Conservation (phyloP, 257 asterid species). For the Plectranthus barbatus region DNA sequence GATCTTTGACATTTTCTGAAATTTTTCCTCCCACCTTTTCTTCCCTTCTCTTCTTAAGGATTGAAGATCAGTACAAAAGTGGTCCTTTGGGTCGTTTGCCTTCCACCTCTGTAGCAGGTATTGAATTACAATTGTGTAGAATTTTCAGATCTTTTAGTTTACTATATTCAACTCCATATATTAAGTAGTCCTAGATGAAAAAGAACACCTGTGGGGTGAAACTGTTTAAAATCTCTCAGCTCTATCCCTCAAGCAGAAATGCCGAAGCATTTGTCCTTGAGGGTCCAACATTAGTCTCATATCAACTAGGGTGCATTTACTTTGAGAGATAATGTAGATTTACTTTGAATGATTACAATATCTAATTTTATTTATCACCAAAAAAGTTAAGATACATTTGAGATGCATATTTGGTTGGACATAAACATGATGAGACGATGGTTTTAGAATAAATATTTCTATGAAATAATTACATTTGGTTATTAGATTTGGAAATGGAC, state of each 20-base stretch:
- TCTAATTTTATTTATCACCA: too few relatives aligned
- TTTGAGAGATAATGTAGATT: too few relatives aligned
- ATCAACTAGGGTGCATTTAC: too few relatives aligned
- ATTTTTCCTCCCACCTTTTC: not conserved
- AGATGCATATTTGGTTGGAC: not conserved
- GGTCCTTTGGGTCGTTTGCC: conserved; percentile 61
- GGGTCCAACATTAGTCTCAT: too few relatives aligned
- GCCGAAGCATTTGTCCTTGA: not conserved
- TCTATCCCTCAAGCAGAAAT: not conserved
- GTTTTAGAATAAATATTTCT: not conserved
- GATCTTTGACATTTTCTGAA: conserved; percentile 22
- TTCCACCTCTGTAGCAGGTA: conserved; percentile 52
- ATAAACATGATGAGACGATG: too few relatives aligned
- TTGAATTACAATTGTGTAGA: not conserved
- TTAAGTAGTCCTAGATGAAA: not conserved
- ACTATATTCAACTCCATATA: not conserved
- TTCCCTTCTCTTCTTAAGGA: conserved; percentile 24
- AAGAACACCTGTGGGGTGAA: too few relatives aligned
- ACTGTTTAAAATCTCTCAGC: too few relatives aligned
- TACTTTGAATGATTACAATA: too few relatives aligned
- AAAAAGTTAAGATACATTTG: not conserved
- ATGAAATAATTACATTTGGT: not conserved
- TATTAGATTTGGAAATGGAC: not conserved
- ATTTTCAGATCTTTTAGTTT: not conserved
- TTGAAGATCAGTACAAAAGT: conserved; percentile 60